Evolutionary conservation across 768 basidiomycete genomes (phyloP), one percentile per base, ranked within the genome.

Genomic region (Lanmaoa pseudosensibilis): DNA sequence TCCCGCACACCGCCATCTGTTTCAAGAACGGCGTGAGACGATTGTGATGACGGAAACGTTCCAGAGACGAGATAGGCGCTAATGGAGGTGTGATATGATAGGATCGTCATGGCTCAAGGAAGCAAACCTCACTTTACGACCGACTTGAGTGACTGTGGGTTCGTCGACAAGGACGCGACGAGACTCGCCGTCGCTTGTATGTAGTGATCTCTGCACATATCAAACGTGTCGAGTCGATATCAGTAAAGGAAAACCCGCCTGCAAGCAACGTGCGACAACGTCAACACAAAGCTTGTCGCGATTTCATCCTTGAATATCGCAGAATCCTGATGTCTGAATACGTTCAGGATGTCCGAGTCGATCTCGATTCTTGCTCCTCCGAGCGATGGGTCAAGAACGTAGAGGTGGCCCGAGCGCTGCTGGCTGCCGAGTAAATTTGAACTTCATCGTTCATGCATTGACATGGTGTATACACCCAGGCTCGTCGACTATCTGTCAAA

Each of bases 201-300:
- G 69, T 88, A 94, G 46, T 84, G 74, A 66, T 93, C 92, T 93
- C 32, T 43, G 41, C 13, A 9, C 18, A 36, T 8, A 3, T 25
- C 23, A 0, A 8, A 36, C 23, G 3, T 16, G 18, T 57, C 15
- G 48, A 49, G 27, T 39, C n/a, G 18, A 21, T 7, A 5, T 23
- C n/a, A 27, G 2, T 6, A 0, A 21, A 13, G 1, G 1, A 8
- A 21, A 23, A n/a, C 16, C 5, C n/a, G n/a, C n/a, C 75, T 90
- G 51, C 71, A 76, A 15, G 87, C 81, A 4, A 98, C 93, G 32
- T 84, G 78, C 0, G 92, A 86, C 41, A 98, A 75, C 2, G 93
- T 91, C 43, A 83, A 72, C 11, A 90, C 78, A 60, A 94, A 80
- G 58, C 90, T 92, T 11, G 84, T 83, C 0, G 88, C 84, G 47